Base-by-base conservation (phyloP, 345 rosid genomes). In the Eucalyptus victrix region DNA sequence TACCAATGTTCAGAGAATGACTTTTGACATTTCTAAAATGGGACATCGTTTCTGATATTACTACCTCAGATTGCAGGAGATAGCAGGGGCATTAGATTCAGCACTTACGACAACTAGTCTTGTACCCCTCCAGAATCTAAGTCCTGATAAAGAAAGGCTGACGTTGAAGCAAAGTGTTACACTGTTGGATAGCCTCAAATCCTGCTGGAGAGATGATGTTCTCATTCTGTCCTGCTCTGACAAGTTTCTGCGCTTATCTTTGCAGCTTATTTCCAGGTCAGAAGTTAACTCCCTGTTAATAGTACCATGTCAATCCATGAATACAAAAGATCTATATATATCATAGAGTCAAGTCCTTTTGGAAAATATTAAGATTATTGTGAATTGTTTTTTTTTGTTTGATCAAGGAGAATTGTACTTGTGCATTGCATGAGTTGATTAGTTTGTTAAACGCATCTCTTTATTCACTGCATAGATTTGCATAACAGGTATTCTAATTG, bases 191-290 rank as follows among this genome's bases (percentile, higher is more conserved):
- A 94, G 99, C 94, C 89, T 98, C 93, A 96, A 94, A 87, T 93
- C 94, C 92, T 98, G 99, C 92, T 98, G 99, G 99, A 96, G 93
- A 91, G 96, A 97, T 92, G 99, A 98, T 93, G 96, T 98, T 92
- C 96, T 98, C 54, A 92, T 98, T 87, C 89, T 96, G 91, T 96
- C 98, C 88, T 97, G 94, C 93, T 95, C 99, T 83, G 99, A 98
- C 94, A 98, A 96, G 91, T 98, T 97, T 94, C 99, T 98, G 90
- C 98, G 99, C 91, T 95, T 98, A 91, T 94, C 99, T 90, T 93
- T 97, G 93, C 99, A 98, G 94, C 97, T 98, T 90, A 93, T 96
- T 65, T 94, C 99, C 14, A 96, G 99, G 99, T 97, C 87, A 87
- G 93, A 87, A 87, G 49, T 32, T 40, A 53, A 56, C 88, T 54